Percentiles rank a stretch among this genome's conserved stretches.
phyloP scores from a whole-genome alignment of 2,329 filamentous ascomycete species.

The Colletotrichum orbiculare region DNA sequence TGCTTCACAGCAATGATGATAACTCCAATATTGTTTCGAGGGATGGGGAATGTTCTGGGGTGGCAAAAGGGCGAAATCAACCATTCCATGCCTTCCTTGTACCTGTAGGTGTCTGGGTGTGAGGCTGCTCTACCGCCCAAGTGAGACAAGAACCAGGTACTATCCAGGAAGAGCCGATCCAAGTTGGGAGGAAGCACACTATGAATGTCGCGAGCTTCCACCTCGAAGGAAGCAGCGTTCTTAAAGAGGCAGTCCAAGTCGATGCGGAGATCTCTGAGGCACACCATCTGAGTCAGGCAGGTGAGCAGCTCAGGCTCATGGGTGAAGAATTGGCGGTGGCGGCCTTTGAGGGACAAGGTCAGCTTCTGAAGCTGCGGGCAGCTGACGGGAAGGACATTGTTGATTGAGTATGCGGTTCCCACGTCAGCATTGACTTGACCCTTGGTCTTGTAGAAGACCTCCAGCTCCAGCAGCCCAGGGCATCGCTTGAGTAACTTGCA shows the following conservation, averaged over 20 bases:
- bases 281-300: constrained; percentile 21
- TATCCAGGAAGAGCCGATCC: constrained; percentile 23
- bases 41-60: too few species aligned
- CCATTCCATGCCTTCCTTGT: constrained; percentile 6
- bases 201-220: not conserved
- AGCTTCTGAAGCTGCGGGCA: constrained; percentile 16
- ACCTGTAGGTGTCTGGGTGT: constrained; percentile 8
- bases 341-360: constrained; percentile 3
- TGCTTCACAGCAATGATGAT: too few species aligned
- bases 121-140: not conserved
- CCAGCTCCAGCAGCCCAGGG: constrained; percentile 8
- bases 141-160: not conserved
- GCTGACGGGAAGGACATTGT: constrained; percentile 11
- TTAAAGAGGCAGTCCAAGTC: constrained; percentile 11
- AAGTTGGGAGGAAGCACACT: constrained; percentile 6
- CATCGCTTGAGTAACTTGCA: constrained; percentile 24
- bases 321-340: constrained; percentile 4
- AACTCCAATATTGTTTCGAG: too few species aligned
- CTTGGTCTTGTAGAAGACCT: not conserved
- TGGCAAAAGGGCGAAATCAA: constrained; percentile 9
- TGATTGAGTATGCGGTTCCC: not conserved
- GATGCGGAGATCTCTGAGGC: constrained; percentile 24
- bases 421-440: not conserved
- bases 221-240: not conserved
- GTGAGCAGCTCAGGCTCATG: not conserved